Conservation (phyloP, 73 alveolate genomes). For the Paramecium caudatum region DNA sequence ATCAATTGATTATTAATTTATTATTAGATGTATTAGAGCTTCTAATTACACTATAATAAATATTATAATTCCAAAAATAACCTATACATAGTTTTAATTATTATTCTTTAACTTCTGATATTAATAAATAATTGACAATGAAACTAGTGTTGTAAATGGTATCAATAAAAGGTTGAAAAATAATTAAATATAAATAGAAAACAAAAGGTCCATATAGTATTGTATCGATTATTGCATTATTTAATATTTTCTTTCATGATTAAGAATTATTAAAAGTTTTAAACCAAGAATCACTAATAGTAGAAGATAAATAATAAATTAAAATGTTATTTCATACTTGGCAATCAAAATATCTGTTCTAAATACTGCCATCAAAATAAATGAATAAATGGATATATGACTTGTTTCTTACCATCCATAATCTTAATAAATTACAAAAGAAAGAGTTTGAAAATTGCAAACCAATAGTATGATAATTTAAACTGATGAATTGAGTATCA, state of each 20-base stretch:
- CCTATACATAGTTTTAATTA: not conserved
- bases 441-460: not conserved
- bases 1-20: constrained; percentile 18
- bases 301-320: not conserved
- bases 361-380: not conserved
- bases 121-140: not conserved
- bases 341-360: not conserved
- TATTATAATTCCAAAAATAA: not conserved
- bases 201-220: not conserved
- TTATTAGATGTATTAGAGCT: not conserved
- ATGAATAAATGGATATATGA: no score
- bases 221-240: not conserved
- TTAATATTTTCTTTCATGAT: no score
- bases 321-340: not conserved
- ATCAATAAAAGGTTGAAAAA: not conserved
- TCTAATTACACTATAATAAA: not conserved
- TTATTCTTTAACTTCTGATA: not conserved
- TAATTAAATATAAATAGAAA: not conserved
- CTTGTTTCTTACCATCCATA: not conserved
- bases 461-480: not conserved
- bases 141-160: not conserved
- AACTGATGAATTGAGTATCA: not conserved
- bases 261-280: no score
- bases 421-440: not conserved
- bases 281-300: no score